Evolutionary conservation across 371 early-diverging fungal species (phyloP).

Genomic region (Zychaea mexicana): DNA sequence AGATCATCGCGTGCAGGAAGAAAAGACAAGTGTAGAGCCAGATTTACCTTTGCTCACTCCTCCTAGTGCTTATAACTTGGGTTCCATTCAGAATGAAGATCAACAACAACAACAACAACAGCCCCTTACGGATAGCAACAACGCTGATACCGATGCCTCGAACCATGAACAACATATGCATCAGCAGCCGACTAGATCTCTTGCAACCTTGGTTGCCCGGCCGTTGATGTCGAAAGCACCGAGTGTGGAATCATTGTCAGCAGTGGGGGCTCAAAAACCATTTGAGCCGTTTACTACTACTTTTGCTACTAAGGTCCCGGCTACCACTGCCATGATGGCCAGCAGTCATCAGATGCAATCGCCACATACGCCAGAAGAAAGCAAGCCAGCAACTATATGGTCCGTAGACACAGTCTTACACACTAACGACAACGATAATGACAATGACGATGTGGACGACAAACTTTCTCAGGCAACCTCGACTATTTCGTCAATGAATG

Average conservation of each 20-base stretch:
- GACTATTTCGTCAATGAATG: not conserved
- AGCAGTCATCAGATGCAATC: not conserved
- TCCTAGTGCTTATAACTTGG: too few species aligned
- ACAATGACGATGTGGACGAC: not conserved
- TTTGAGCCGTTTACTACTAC: constrained; percentile 8
- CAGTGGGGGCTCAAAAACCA: constrained; percentile 19
- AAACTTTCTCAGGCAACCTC: not conserved
- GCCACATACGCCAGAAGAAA: constrained; percentile 18
- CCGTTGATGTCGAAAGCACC: too few species aligned
- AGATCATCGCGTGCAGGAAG: not conserved
- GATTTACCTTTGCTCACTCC: not conserved
- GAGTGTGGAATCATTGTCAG: too few species aligned
- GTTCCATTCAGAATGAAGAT: not conserved
- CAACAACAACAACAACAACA: not conserved
- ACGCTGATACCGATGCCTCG: too few species aligned
- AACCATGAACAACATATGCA: too few species aligned
- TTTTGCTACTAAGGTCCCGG: not conserved
- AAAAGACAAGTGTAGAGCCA: not conserved
- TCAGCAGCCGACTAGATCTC: too few species aligned
- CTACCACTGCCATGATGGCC: not conserved
- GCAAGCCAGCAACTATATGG: constrained; percentile 14
- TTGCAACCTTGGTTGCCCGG: too few species aligned
- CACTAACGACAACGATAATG: not conserved
- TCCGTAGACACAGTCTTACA: constrained; percentile 14
- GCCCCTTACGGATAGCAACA: too few species aligned